Conservation (phyloP, 2,329 filamentous ascomycete genomes). For the Colletotrichum zoysiae region DNA sequence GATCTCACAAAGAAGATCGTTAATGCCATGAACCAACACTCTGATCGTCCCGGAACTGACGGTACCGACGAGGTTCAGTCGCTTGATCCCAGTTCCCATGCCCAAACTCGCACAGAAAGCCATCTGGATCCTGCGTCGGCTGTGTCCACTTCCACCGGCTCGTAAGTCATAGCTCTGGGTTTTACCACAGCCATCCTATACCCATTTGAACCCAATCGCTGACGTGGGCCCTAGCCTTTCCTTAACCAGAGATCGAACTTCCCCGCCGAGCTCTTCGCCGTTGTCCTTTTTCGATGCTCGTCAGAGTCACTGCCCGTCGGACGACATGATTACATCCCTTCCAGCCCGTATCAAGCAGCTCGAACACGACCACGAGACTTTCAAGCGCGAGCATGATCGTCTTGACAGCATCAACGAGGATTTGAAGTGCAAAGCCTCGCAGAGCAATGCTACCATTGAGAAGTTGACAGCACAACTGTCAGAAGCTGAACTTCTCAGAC, state of each 20-base stretch:
- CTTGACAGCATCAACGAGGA: conserved; percentile 24
- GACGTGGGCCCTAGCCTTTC: not conserved
- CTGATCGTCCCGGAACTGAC: not conserved
- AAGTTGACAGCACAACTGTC: conserved; percentile 1
- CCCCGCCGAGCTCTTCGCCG: not conserved
- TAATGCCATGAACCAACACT: not conserved
- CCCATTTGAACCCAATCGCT: not conserved
- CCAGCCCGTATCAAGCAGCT: conserved; percentile 1
- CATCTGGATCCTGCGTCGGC: not conserved
- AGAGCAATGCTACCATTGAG: not conserved
- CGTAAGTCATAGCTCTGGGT: not conserved
- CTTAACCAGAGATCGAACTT: not conserved
- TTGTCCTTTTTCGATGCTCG: conserved; percentile 21
- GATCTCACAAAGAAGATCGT: not conserved
- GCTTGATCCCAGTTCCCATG: not conserved
- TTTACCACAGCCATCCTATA: too few species aligned
- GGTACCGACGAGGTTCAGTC: too few species aligned
- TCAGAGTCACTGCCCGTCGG: not conserved
- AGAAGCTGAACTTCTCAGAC: conserved; percentile 15
- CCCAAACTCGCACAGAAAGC: not conserved
- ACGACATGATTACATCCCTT: not conserved
- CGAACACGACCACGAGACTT: conserved; percentile 17
- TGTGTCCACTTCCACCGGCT: not conserved
- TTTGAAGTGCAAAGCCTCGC: not conserved
- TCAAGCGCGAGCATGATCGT: conserved; percentile 21